Evolutionary conservation across 169 alveolate genomes (phyloP), one percentile per base, ranked within the genome.

Genomic region (Eimeria maxima): DNA sequence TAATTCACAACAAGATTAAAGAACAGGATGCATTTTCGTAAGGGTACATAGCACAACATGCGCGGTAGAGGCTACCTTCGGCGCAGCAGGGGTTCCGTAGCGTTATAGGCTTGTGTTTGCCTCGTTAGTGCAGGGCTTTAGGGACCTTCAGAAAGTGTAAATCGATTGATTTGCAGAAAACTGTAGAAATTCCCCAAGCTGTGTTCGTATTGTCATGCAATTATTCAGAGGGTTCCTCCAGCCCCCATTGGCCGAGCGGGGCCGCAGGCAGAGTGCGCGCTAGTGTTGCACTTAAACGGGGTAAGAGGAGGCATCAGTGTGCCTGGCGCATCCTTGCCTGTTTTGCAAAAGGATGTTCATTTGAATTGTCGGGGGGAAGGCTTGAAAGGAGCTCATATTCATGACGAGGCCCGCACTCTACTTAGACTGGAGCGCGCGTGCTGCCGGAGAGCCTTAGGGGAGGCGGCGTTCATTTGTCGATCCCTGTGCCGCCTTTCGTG

Each of bases 191-290:
- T 14, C 27, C 27, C n/a, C 27, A 60, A 16, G 13, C n/a, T 60
- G 69, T 60, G n/a, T 16, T 16, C n/a, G 18, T 60, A 14, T 5
- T 16, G 20, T 60, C n/a, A 60, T 60, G 69, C 27, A 16, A 14
- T 14, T 60, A 60, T 5, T 60, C 27, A 60, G 69, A 11, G 69
- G 69, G 69, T 60, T 60, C 27, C 69, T 60, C 69, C 69, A 60
- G 69, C 69, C 69, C 69, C 69, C 69, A 18, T 60, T 60, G 69
- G 69, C 69, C 69, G 69, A 60, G 69, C 69, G 69, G 69, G 69
- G 69, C 69, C 69, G 69, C 69, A 60, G 60, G 60, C 60, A 53
- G 60, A 53, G 60, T 53, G 27, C 69, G 69, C 69, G 69, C n/a
- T 60, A 18, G 69, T 60, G 69, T 60, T 60, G 69, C 69, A 60